These are phyloP conservation scores for Pythium oligandrum DNA, from an alignment of 352 stramenopile species.

Conservation along the genomic window DNA sequence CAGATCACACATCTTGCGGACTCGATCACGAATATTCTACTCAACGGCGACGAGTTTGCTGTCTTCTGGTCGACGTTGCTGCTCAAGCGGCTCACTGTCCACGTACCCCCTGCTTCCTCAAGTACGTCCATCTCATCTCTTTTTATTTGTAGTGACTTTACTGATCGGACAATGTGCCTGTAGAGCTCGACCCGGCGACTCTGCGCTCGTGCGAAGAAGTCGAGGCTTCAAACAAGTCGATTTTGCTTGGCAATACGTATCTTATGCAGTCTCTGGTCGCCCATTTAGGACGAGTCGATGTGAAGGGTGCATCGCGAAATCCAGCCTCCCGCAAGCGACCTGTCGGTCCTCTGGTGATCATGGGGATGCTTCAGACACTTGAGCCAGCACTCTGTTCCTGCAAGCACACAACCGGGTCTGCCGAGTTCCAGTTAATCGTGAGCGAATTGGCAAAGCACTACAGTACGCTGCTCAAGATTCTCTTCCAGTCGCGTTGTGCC, in stretches of 20 bases:
- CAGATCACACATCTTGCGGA: slow-evolving; percentile 75
- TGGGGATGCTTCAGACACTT: slow-evolving; percentile 89
- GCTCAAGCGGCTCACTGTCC: slow-evolving; percentile 54
- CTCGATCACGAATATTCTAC: slow-evolving; percentile 68
- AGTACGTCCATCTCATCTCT: slow-evolving; percentile 32
- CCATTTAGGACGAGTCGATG: slow-evolving; percentile 53
- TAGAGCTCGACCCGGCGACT: slow-evolving; percentile 44
- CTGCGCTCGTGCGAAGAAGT: slow-evolving; percentile 64
- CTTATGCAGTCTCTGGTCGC: slow-evolving; percentile 58
- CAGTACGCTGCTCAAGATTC: slow-evolving; percentile 75
- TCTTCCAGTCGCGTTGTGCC: slow-evolving; percentile 88
- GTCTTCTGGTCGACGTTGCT: slow-evolving; percentile 85
- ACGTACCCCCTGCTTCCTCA: slow-evolving; percentile 27
- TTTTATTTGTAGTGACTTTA: no score
- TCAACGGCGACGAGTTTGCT: slow-evolving; percentile 78
- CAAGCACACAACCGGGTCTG: slow-evolving; percentile 75
- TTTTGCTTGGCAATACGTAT: slow-evolving; percentile 71
- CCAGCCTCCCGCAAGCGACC: slow-evolving; percentile 7
- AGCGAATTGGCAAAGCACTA: slow-evolving; percentile 71
- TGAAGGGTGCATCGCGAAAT: slow-evolving; percentile 26
- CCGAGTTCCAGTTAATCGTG: slow-evolving; percentile 63
- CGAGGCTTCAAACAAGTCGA: slow-evolving; percentile 67
- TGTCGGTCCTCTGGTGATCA: slow-evolving; percentile 83
- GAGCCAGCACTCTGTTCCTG: slow-evolving; percentile 89
- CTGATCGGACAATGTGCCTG: slow-evolving; percentile 1